Evolutionary conservation across 306 rosid genomes (phyloP).

Genomic region (Boehmeria nivea): DNA sequence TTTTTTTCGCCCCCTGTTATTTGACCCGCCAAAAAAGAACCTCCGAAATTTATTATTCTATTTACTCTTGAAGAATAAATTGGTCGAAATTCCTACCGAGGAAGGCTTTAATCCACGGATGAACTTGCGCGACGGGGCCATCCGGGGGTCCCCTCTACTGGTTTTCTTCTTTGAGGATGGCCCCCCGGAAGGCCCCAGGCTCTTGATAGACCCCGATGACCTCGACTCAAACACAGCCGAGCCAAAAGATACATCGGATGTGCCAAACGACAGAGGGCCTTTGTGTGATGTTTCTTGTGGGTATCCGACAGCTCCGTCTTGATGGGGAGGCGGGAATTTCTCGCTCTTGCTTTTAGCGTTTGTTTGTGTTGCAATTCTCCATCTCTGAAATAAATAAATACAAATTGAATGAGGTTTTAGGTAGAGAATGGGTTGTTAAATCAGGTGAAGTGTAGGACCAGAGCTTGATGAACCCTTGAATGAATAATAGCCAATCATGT

Average conservation of each 20-base stretch:
- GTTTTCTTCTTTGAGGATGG: constrained; percentile 40
- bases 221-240: constrained; percentile 51
- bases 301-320: constrained; percentile 82
- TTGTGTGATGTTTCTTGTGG: constrained; percentile 49
- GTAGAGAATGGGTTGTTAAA: too few species aligned
- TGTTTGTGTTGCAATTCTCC: constrained; percentile 65
- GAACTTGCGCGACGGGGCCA: constrained; percentile 59
- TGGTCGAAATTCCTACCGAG: constrained; percentile 51
- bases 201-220: constrained; percentile 38
- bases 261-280: constrained; percentile 63
- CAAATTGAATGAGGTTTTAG: too few species aligned
- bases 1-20: constrained; percentile 29
- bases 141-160: constrained; percentile 36
- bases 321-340: constrained; percentile 94
- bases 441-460: too few species aligned
- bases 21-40: constrained; percentile 23
- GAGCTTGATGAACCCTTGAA: too few species aligned
- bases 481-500: too few species aligned
- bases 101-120: constrained; percentile 68
- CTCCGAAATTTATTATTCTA: constrained; percentile 38
- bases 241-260: constrained; percentile 49
- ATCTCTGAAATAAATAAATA: constrained; percentile 50
- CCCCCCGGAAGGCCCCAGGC: constrained; percentile 41
- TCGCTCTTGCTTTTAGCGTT: constrained; percentile 91
- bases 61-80: constrained; percentile 47